Conservation (phyloP, 192 early-diverging fungal genomes). For the Coemansia sp. region DNA sequence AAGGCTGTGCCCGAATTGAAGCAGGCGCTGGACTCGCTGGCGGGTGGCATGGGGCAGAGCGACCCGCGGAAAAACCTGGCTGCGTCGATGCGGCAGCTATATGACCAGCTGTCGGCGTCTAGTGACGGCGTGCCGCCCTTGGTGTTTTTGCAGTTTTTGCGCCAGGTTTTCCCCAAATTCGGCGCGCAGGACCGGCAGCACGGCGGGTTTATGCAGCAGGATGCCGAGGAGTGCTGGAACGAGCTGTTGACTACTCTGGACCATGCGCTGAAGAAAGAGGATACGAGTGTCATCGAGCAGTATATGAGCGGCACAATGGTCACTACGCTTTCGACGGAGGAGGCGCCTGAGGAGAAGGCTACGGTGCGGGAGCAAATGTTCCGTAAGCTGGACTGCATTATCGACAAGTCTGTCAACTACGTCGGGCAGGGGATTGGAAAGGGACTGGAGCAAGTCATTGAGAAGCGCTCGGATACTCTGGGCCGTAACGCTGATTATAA, state of each 20-base stretch:
- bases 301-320: conserved; percentile 79
- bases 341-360: conserved; percentile 75
- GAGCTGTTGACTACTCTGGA: conserved; percentile 75
- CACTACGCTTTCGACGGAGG: conserved; percentile 60
- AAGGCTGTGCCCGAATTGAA: conserved; percentile 86
- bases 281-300: conserved; percentile 62
- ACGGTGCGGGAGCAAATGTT: conserved; percentile 70
- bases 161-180: conserved; percentile 86
- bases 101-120: conserved; percentile 69
- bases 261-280: conserved; percentile 13
- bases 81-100: conserved; percentile 72
- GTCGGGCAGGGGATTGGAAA: conserved; percentile 49
- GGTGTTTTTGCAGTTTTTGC: conserved; percentile 79
- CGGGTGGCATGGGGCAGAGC: conserved; percentile 7
- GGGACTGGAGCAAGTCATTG: conserved; percentile 80
- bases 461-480: conserved; percentile 87
- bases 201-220: conserved; percentile 87
- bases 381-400: conserved; percentile 77
- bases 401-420: conserved; percentile 59
- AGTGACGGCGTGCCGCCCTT: conserved; percentile 77
- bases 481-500: conserved; percentile 80
- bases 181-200: conserved; percentile 71
- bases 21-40: conserved; percentile 61
- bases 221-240: conserved; percentile 98
- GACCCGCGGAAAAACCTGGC: conserved; percentile 63